Evolutionary conservation across 495 filamentous ascomycete species (phyloP).

Genomic region (Wilcoxina mikolae): DNA sequence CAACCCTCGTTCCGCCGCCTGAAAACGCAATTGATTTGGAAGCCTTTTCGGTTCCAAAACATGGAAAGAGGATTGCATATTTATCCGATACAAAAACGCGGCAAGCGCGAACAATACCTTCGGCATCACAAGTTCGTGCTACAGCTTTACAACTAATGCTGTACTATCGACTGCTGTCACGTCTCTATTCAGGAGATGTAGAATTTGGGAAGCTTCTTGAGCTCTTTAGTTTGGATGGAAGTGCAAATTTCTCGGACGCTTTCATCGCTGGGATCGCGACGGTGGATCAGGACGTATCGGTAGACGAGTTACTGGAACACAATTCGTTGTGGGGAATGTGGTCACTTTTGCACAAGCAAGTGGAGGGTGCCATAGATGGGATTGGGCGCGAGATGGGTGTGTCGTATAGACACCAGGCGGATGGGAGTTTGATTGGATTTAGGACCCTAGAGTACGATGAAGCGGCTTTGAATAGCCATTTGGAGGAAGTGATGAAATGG

Average conservation of each 20-base stretch:
- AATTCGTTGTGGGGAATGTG: conserved; percentile 49
- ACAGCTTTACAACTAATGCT: conserved; percentile 78
- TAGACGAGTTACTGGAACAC: conserved; percentile 43
- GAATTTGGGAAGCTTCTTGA: conserved; percentile 49
- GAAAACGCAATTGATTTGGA: background rate
- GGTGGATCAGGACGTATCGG: conserved; percentile 40
- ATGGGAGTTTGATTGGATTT: conserved; percentile 46
- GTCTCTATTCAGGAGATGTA: conserved; percentile 55
- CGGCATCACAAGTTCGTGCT: conserved; percentile 52
- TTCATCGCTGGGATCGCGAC: conserved; percentile 67
- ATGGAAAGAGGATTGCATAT: conserved; percentile 39
- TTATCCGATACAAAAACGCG: conserved; percentile 85
- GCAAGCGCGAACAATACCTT: conserved; percentile 44
- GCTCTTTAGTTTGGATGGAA: conserved; percentile 52
- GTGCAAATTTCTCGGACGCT: conserved; percentile 53
- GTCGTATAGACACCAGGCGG: conserved; percentile 41
- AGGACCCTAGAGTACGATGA: conserved; percentile 58
- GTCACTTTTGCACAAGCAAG: conserved; percentile 46
- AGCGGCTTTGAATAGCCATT: conserved; percentile 44
- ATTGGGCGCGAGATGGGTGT: conserved; percentile 47
- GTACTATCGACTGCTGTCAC: conserved; percentile 72
- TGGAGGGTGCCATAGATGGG: conserved; percentile 40
- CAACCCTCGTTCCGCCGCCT: too few species aligned
- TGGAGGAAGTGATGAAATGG: conserved; percentile 60
- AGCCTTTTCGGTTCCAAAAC: background rate